phyloP scores from a whole-genome alignment of 305 asterid species.

The Andrographis paniculata region DNA sequence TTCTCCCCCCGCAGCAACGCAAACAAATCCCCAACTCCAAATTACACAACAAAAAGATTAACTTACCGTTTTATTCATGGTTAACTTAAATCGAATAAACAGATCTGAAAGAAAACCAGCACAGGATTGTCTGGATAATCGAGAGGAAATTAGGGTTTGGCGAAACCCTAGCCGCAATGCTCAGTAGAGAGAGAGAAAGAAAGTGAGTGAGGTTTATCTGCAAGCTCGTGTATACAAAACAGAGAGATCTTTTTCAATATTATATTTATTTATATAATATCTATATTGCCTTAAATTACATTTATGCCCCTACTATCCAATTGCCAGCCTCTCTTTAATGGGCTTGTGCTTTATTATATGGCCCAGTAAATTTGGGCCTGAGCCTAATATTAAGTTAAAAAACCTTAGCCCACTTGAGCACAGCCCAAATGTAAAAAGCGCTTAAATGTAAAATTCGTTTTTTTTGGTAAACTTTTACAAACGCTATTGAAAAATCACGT shows the following conservation, averaged over 20 bases:
- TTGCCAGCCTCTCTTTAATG: not conserved
- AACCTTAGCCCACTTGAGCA: not conserved
- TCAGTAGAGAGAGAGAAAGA: constrained; percentile 15
- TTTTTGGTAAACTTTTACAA: too few relatives aligned
- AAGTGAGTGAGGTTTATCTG: constrained; percentile 41
- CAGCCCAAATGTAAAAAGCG: not conserved
- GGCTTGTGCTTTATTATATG: not conserved
- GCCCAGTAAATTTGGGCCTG: not conserved
- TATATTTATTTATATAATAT: too few relatives aligned
- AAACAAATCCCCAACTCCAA: constrained; percentile 14
- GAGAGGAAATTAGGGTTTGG: constrained; percentile 14
- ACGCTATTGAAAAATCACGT: too few relatives aligned
- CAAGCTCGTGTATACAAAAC: constrained; percentile 18
- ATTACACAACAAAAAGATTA: constrained; percentile 11
- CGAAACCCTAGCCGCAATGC: constrained; percentile 85
- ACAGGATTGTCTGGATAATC: not conserved
- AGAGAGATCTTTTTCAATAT: not conserved
- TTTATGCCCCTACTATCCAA: too few relatives aligned
- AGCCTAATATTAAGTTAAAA: not conserved
- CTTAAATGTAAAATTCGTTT: too few relatives aligned
- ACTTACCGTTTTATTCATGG: constrained; percentile 16
- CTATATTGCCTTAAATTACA: too few relatives aligned
- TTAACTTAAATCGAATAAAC: not conserved
- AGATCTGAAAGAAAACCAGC: constrained; percentile 20
- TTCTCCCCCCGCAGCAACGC: constrained; percentile 19